Evolutionary conservation across 73 alveolate genomes (phyloP).

Genomic region (Diophrys appendiculata): DNA sequence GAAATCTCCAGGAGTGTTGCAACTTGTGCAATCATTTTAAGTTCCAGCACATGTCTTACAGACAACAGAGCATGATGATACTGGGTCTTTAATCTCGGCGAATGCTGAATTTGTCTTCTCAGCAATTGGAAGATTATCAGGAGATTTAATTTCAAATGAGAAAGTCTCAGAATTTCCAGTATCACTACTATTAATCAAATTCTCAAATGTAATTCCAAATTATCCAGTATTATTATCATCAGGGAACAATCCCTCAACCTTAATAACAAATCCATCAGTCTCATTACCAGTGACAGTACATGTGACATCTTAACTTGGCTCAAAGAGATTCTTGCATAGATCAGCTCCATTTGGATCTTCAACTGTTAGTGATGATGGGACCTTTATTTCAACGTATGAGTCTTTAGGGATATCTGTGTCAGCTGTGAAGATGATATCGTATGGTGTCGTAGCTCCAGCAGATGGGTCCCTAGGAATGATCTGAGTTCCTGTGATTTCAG

Average conservation of each 20-base stretch:
- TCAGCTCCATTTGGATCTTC: conserved; percentile 17
- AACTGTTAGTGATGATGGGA: conserved; percentile 14
- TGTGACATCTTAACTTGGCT: neutral
- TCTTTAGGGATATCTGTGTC: conserved; percentile 24
- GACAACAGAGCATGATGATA: conserved; percentile 13
- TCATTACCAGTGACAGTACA: neutral
- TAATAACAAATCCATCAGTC: neutral
- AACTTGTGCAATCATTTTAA: conserved; percentile 38
- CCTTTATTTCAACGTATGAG: conserved; percentile 5
- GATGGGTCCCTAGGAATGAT: conserved; percentile 39
- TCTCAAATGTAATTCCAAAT: conserved; percentile 8
- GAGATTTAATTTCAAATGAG: neutral
- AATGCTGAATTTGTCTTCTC: neutral
- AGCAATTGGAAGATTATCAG: conserved; percentile 11
- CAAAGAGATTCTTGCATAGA: conserved; percentile 5
- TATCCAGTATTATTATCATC: neutral
- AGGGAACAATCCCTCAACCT: conserved; percentile 12
- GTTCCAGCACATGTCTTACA: conserved; percentile 71
- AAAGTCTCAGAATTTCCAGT: conserved; percentile 21
- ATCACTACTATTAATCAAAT: neutral
- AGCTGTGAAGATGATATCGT: conserved; percentile 42
- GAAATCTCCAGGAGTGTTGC: conserved; percentile 48
- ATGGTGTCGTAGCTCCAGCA: conserved; percentile 47
- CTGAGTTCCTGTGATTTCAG: neutral
- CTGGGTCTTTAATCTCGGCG: conserved; percentile 2